phyloP scores from a whole-genome alignment of 2,329 filamentous ascomycete species.

The Leptographium procerum region DNA sequence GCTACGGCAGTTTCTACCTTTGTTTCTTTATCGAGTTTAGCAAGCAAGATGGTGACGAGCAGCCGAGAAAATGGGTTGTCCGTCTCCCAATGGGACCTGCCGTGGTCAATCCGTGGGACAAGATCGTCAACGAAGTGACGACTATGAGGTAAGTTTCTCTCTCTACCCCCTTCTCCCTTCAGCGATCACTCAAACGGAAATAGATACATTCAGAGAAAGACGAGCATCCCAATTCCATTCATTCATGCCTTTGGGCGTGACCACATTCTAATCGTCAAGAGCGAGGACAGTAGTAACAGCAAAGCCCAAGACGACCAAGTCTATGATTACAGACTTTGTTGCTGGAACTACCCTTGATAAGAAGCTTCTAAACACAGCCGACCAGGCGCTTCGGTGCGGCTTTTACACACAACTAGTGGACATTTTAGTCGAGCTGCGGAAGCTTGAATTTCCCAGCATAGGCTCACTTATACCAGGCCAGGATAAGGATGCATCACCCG shows the following conservation, averaged over 20 bases:
- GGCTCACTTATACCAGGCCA: conserved; percentile 16
- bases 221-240: conserved; percentile 14
- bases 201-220: conserved; percentile 9
- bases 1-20: conserved; percentile 2
- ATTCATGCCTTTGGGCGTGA: conserved; percentile 14
- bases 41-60: neutral
- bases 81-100: conserved; percentile 15
- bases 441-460: conserved; percentile 14
- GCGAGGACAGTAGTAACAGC: neutral
- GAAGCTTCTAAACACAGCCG: conserved; percentile 1
- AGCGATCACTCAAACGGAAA: neutral
- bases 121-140: conserved; percentile 17
- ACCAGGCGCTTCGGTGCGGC: neutral
- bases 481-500: neutral
- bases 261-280: neutral
- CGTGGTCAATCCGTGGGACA: conserved; percentile 15
- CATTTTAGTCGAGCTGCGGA: conserved; percentile 14
- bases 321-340: conserved; percentile 15
- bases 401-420: conserved; percentile 16
- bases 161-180: neutral
- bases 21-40: conserved; percentile 7
- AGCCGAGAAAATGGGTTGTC: conserved; percentile 14
- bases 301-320: conserved; percentile 5
- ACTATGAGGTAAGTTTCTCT: conserved; percentile 13
- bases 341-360: conserved; percentile 12